Percentiles rank a stretch among this genome's conserved stretches.
Evolutionary conservation across 768 basidiomycete genomes (phyloP).

Genomic region (Dentipellis fragilis): DNA sequence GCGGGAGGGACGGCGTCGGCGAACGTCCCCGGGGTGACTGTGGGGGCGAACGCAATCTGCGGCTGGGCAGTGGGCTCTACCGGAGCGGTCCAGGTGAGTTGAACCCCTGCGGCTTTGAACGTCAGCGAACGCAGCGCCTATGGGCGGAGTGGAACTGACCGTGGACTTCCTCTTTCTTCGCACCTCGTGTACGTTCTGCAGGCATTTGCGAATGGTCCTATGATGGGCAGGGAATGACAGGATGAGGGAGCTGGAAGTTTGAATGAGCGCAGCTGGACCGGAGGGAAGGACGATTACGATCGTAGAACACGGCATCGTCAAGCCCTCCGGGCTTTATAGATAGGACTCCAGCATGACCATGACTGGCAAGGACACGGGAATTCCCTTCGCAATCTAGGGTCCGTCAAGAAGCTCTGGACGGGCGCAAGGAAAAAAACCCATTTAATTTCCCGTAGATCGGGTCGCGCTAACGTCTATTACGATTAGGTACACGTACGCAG

Average conservation of each 20-base stretch:
- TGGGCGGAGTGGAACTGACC: neutral
- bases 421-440: neutral
- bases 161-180: conserved; percentile 11
- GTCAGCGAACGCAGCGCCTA: neutral
- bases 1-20: conserved; percentile 33
- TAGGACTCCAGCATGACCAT: neutral
- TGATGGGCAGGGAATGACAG: neutral
- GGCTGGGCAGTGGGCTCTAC: conserved; percentile 29
- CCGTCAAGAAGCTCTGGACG: neutral
- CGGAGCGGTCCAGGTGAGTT: conserved; percentile 37
- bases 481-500: too few species aligned
- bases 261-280: neutral
- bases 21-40: conserved; percentile 48
- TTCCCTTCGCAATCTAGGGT: conserved; percentile 3
- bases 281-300: neutral
- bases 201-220: conserved; percentile 6
- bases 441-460: neutral
- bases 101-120: conserved; percentile 19
- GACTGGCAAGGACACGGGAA: conserved; percentile 5
- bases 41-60: conserved; percentile 47
- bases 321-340: conserved; percentile 10
- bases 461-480: neutral
- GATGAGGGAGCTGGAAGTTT: neutral
- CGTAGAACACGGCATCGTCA: conserved; percentile 1
- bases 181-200: conserved; percentile 11